Percentiles rank a stretch among this genome's conserved stretches.
Evolutionary conservation across 1,139 yeast species (phyloP).

Genomic region (Hanseniaspora uvarum): DNA sequence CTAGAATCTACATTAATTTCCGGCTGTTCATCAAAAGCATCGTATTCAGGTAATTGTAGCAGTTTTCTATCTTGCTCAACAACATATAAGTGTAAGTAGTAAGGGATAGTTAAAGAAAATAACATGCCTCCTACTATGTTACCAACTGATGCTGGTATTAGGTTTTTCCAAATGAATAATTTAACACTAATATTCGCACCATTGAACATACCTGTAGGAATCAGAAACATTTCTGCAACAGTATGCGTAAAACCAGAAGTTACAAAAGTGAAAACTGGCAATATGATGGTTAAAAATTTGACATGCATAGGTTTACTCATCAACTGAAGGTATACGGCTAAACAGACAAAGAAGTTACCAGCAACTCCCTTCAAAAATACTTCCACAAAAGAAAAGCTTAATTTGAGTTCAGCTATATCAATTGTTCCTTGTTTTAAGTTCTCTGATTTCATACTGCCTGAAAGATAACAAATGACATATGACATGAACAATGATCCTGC

Average conservation of each 20-base stretch:
- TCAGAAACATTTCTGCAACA: constrained; percentile 68
- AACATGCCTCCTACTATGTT: constrained; percentile 61
- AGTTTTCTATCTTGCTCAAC: constrained; percentile 57
- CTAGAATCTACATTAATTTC: constrained; percentile 65
- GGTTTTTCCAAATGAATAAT: constrained; percentile 56
- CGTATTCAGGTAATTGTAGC: constrained; percentile 54
- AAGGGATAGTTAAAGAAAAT: constrained; percentile 54
- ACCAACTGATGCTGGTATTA: constrained; percentile 59
- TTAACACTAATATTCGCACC: constrained; percentile 54
- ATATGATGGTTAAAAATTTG: constrained; percentile 49
- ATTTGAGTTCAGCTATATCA: constrained; percentile 40
- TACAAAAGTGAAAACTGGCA: constrained; percentile 68
- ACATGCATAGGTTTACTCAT: constrained; percentile 77
- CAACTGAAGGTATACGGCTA: constrained; percentile 65
- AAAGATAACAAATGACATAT: constrained; percentile 48
- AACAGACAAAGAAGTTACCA: constrained; percentile 64
- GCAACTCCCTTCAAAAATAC: constrained; percentile 57
- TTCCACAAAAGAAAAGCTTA: constrained; percentile 42
- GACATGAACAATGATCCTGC: constrained; percentile 56
- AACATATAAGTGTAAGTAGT: constrained; percentile 57
- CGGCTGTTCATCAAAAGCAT: constrained; percentile 69
- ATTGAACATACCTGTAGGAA: constrained; percentile 57
- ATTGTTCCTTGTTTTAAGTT: constrained; percentile 40
- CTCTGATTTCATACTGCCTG: constrained; percentile 39
- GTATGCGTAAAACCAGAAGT: constrained; percentile 65